A percentile compares a stretch with the other conserved stretches of the same genome.
These are phyloP conservation scores for Colletotrichum orchidophilum DNA, from an alignment of 2,329 filamentous ascomycete species.

Conservation along the genomic window DNA sequence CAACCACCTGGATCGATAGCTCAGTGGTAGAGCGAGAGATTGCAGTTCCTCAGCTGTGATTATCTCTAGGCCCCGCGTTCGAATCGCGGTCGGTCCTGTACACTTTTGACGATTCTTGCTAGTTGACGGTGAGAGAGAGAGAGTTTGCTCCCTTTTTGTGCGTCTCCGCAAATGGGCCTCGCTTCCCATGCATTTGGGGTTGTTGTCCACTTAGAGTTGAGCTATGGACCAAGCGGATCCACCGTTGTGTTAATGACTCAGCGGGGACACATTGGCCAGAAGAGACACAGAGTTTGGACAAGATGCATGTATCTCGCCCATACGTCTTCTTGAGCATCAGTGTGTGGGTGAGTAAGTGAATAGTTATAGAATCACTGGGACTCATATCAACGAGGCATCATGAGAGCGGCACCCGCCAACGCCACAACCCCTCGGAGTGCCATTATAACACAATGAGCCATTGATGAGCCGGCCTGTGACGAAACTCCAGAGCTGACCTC, in stretches of 20 bases:
- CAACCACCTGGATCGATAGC: slow-evolving; percentile 22
- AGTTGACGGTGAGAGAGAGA: background rate
- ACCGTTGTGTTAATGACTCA: background rate
- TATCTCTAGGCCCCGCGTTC: slow-evolving; percentile 27
- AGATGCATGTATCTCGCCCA: too few species aligned
- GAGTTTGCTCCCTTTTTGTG: background rate
- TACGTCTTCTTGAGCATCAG: too few species aligned
- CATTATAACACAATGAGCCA: too few species aligned
- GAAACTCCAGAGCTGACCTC: background rate
- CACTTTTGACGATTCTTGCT: background rate
- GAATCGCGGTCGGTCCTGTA: slow-evolving; percentile 23
- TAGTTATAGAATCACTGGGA: background rate
- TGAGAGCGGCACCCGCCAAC: background rate
- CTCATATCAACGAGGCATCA: background rate
- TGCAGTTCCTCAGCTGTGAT: background rate
- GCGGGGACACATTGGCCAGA: background rate
- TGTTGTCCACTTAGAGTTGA: background rate
- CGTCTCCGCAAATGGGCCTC: background rate
- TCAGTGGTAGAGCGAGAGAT: slow-evolving; percentile 32
- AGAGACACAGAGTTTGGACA: too few species aligned
- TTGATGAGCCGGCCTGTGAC: background rate
- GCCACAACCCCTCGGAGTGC: background rate
- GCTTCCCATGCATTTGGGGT: background rate
- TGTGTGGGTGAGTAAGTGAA: background rate
- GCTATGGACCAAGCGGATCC: background rate